Base-by-base conservation (phyloP, 768 basidiomycete species). In the Tricholoma bakamatsutake region DNA sequence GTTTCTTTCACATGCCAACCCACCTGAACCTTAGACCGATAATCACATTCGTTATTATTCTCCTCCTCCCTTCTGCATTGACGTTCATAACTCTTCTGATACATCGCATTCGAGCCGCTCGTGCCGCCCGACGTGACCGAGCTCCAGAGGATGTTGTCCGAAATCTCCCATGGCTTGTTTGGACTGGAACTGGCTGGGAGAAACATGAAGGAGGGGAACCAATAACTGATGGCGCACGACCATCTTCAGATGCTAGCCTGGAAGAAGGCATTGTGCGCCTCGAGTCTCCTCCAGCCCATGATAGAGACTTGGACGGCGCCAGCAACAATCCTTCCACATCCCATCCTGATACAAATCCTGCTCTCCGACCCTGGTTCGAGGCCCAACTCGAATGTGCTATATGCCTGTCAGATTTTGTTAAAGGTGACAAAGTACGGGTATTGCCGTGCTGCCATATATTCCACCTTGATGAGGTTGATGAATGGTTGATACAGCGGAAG, bases 401-500 rank as follows among this genome's bases (percentile, higher is more conserved):
- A 53, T 98, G 96, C 67, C 78, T 98, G 54, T 89, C 81, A 57
- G 83, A 87, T 59, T 98, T 98, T 62, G 83, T 74, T 39, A 84
- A 84, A 64, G 94, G 94, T 2, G 96, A 98, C 67, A 81, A 84
- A 62, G 91, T 98, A 42, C 83, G 95, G 62, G 90, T 95, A 51
- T 67, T 98, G 39, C 96, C 96, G 1, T 98, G 96, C 65, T 88
- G 90, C 47, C 96, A 98, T 67, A 85, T 98, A 53, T 98, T 97
- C 73, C 96, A 98, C 71, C 80, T 91, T 45, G 80, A 86, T 34
- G 96, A 98, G 68, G 83, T 97, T 37, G 93, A 94, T 67, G 80
- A 87, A 60, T 98, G 96, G 96, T 72, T 98, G 57, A 87, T 95
- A 54, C 84, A 88, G 58, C 83, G 91, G 69, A 92, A 94, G 77